phyloP scores from a whole-genome alignment of 1,284 basidiomycete species.

The Blastosporella zonata region DNA sequence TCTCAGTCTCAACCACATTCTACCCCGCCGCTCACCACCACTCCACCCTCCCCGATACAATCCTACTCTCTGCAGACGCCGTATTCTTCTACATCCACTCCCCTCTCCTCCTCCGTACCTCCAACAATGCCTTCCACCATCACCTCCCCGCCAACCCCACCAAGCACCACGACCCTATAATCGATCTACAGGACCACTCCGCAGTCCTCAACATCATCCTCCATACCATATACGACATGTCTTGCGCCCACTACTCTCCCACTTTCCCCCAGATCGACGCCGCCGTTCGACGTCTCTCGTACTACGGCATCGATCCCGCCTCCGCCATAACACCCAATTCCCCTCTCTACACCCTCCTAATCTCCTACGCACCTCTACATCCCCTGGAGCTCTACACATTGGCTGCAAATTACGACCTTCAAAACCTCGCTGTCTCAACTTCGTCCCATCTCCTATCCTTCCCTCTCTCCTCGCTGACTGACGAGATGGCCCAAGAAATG shows the following conservation, averaged over 20 bases:
- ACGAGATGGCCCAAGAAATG: constrained; percentile 56
- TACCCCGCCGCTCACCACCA: constrained; percentile 63
- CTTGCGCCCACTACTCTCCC: constrained; percentile 61
- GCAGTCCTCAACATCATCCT: constrained; percentile 58
- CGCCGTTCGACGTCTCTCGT: constrained; percentile 45
- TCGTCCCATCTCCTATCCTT: constrained; percentile 61
- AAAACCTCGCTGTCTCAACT: constrained; percentile 56
- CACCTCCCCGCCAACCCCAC: constrained; percentile 39
- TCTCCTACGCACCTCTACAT: constrained; percentile 52
- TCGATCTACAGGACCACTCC: constrained; percentile 49
- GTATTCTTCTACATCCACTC: constrained; percentile 74
- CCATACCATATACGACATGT: constrained; percentile 57
- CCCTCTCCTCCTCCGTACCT: constrained; percentile 44
- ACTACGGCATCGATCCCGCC: constrained; percentile 51
- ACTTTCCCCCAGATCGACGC: constrained; percentile 44
- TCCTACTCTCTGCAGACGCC: constrained; percentile 65
- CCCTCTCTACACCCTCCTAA: constrained; percentile 43
- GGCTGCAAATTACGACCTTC: constrained; percentile 52
- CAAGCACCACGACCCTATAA: constrained; percentile 39
- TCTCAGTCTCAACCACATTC: constrained; percentile 79
- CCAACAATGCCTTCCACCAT: constrained; percentile 52
- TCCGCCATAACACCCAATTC: constrained; percentile 38
- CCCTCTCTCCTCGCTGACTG: constrained; percentile 51
- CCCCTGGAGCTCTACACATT: constrained; percentile 60
- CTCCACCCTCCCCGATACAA: constrained; percentile 52